Conservation (phyloP, 1,284 basidiomycete species). For the Cystobasidiaceae sp. region DNA sequence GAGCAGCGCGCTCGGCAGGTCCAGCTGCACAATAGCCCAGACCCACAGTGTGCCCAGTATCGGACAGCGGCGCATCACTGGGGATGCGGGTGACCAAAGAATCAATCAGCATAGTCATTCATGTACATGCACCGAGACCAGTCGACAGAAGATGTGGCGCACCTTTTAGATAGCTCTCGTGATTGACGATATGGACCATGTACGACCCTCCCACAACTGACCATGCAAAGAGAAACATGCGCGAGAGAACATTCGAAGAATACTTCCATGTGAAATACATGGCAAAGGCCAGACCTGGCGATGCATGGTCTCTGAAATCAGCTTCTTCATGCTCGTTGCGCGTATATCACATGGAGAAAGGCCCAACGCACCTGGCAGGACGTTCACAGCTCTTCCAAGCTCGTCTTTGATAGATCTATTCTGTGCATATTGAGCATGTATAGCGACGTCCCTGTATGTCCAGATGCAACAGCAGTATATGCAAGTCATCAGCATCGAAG, state of each 20-base stretch:
- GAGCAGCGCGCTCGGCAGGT: slow-evolving; percentile 41
- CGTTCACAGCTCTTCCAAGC: slow-evolving; percentile 23
- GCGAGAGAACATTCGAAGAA: slow-evolving; percentile 24
- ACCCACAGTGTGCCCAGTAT: slow-evolving; percentile 48
- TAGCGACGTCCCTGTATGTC: slow-evolving; percentile 13
- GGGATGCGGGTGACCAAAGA: neutral
- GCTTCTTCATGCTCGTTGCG: no score
- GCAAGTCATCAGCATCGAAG: neutral
- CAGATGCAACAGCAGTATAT: neutral
- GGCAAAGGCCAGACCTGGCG: slow-evolving; percentile 24
- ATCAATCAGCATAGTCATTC: no score
- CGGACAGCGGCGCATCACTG: slow-evolving; percentile 44
- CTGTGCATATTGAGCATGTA: slow-evolving; percentile 29
- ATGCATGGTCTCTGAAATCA: no score
- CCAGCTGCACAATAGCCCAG: slow-evolving; percentile 44
- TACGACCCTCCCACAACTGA: slow-evolving; percentile 35
- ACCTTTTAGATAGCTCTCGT: slow-evolving; percentile 41
- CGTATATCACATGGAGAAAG: neutral
- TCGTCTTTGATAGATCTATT: slow-evolving; percentile 3
- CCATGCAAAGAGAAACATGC: slow-evolving; percentile 29
- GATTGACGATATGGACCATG: slow-evolving; percentile 32
- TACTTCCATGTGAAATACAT: slow-evolving; percentile 34
- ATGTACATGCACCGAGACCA: no score
- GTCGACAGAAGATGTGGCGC: no score
- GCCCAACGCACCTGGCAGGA: slow-evolving; percentile 10